phyloP scores from a whole-genome alignment of 2,329 filamentous ascomycete genomes.

The Sphaerulina populicola region DNA sequence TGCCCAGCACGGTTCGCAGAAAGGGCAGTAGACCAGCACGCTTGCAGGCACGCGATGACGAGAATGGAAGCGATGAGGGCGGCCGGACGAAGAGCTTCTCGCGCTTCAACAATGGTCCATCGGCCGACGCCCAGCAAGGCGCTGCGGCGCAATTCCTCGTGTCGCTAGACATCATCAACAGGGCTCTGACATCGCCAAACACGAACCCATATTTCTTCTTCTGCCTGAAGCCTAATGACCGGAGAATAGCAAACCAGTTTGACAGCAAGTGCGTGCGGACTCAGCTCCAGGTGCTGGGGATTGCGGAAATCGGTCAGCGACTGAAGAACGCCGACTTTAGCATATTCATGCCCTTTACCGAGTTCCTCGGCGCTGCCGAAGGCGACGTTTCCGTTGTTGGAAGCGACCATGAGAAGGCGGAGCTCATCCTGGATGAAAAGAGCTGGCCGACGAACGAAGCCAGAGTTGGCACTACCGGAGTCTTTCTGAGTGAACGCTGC shows the following conservation, averaged over 20 bases:
- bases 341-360: constrained; percentile 87
- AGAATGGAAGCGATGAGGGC: constrained; percentile 38
- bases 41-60: constrained; percentile 36
- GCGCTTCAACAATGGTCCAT: constrained; percentile 31
- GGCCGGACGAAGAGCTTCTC: constrained; percentile 26
- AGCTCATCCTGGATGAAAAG: constrained; percentile 84
- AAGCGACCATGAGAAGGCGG: constrained; percentile 83
- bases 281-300: constrained; percentile 90
- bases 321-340: constrained; percentile 91
- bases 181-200: constrained; percentile 70
- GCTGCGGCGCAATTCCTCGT: constrained; percentile 87
- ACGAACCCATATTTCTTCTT: constrained; percentile 95
- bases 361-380: constrained; percentile 85
- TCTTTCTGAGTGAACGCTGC: constrained; percentile 91
- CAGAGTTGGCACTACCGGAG: constrained; percentile 78
- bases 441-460: constrained; percentile 90
- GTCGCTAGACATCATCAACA: constrained; percentile 81
- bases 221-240: constrained; percentile 93
- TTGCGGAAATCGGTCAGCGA: constrained; percentile 92
- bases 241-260: constrained; percentile 95
- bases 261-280: constrained; percentile 96
- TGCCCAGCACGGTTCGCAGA: constrained; percentile 82
- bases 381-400: constrained; percentile 78
- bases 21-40: constrained; percentile 52
- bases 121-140: constrained; percentile 58